Evolutionary conservation across 2,329 filamentous ascomycete genomes (phyloP).

Genomic region (Aspergillus fructus): DNA sequence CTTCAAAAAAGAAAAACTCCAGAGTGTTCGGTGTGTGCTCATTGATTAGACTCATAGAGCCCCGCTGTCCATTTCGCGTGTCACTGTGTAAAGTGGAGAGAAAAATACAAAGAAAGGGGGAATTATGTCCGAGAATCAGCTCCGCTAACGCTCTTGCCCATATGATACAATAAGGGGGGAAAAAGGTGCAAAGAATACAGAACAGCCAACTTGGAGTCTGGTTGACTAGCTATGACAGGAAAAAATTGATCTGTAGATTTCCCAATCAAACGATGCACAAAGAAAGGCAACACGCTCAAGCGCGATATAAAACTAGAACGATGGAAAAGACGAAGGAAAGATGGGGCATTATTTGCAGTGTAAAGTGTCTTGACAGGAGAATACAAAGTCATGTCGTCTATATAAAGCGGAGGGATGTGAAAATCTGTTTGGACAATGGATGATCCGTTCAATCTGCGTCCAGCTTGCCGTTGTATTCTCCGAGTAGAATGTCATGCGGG

Average conservation of each 20-base stretch:
- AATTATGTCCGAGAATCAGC: slow-evolving; percentile 5
- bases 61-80: neutral
- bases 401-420: slow-evolving; percentile 4
- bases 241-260: neutral
- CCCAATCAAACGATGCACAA: neutral
- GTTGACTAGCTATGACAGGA: neutral
- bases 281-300: slow-evolving; percentile 3
- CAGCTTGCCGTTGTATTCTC: slow-evolving; percentile 67
- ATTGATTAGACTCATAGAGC: neutral
- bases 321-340: neutral
- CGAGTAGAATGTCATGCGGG: slow-evolving; percentile 71
- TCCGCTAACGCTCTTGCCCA: slow-evolving; percentile 15
- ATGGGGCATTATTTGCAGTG: slow-evolving; percentile 5
- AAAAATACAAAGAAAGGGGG: slow-evolving; percentile 1
- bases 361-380: slow-evolving; percentile 19
- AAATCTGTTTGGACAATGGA: neutral
- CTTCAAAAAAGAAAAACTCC: neutral
- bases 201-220: neutral
- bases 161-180: slow-evolving; percentile 14
- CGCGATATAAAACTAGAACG: neutral
- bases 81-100: neutral
- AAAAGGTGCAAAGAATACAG: neutral
- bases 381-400: slow-evolving; percentile 19
- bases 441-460: slow-evolving; percentile 54
- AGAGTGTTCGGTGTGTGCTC: neutral